Conservation (phyloP, 2,329 filamentous ascomycete genomes). For the Neonectria neomacrospora region DNA sequence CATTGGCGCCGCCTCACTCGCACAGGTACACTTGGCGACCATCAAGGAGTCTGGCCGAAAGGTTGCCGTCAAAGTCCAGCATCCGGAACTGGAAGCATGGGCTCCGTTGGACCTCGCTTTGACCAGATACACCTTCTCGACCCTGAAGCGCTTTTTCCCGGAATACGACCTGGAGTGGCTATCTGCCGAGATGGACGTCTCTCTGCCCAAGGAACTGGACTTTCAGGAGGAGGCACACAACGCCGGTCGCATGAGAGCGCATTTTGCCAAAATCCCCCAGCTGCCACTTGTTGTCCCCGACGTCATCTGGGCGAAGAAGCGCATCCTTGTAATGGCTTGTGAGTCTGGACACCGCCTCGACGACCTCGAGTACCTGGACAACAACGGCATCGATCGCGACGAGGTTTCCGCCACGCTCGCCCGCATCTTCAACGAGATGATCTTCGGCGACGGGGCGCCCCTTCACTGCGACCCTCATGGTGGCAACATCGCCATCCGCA, state of each 20-base stretch:
- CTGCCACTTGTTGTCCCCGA: conserved; percentile 89
- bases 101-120: conserved; percentile 86
- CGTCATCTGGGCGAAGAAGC: conserved; percentile 87
- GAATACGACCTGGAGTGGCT: conserved; percentile 98
- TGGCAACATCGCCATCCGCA: conserved; percentile 92
- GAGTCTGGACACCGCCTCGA: conserved; percentile 88
- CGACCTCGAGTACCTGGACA: conserved; percentile 87
- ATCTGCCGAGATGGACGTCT: conserved; percentile 90
- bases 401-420: conserved; percentile 93
- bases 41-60: conserved; percentile 83
- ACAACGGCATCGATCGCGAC: conserved; percentile 88
- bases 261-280: conserved; percentile 79
- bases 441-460: conserved; percentile 88
- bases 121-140: conserved; percentile 89
- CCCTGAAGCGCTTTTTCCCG: conserved; percentile 91
- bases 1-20: conserved; percentile 92
- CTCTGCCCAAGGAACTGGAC: conserved; percentile 90
- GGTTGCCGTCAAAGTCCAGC: conserved; percentile 97
- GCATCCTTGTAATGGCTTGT: conserved; percentile 95
- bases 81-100: conserved; percentile 90
- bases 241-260: conserved; percentile 79
- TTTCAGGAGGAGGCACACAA: conserved; percentile 89
- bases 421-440: conserved; percentile 99
- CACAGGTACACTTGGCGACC: conserved; percentile 91
- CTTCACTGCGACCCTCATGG: conserved; percentile 97